phyloP scores from a whole-genome alignment of 2,329 filamentous ascomycete species.

The Venturia asperata region DNA sequence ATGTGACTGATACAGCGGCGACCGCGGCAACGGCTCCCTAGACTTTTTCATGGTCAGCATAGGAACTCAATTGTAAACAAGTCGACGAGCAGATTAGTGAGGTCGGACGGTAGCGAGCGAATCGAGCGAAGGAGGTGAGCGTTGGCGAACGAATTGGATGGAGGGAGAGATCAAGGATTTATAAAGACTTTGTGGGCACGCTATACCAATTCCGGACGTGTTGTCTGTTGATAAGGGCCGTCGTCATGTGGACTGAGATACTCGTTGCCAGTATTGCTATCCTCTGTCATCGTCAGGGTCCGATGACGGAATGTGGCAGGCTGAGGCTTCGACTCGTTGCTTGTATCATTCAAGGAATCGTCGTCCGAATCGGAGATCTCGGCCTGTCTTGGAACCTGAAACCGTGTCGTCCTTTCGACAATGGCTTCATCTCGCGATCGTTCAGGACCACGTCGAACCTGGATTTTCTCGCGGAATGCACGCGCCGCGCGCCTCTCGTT shows the following conservation, averaged over 20 bases:
- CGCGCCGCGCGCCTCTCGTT: neutral
- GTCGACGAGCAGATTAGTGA: neutral
- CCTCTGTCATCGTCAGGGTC: neutral
- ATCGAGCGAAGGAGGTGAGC: neutral
- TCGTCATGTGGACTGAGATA: conserved; percentile 1
- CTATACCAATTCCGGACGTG: neutral
- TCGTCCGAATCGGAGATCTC: neutral
- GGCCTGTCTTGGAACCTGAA: conserved; percentile 4
- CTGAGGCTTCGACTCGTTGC: neutral
- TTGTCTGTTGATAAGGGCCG: conserved; percentile 6
- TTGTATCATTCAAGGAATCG: neutral
- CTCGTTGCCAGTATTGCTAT: neutral
- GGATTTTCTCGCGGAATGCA: neutral
- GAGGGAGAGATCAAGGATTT: neutral
- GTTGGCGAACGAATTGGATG: neutral
- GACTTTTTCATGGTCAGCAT: conserved; percentile 5
- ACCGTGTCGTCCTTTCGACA: neutral
- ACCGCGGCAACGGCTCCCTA: conserved; percentile 8
- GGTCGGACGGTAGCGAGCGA: neutral
- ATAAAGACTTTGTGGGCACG: neutral
- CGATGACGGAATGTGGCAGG: conserved; percentile 3
- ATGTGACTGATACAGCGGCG: neutral
- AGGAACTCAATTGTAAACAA: neutral
- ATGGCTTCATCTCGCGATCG: conserved; percentile 12
- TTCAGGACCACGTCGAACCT: conserved; percentile 4